Evolutionary conservation across 768 basidiomycete species (phyloP).

Genomic region (Suillus occidentalis): DNA sequence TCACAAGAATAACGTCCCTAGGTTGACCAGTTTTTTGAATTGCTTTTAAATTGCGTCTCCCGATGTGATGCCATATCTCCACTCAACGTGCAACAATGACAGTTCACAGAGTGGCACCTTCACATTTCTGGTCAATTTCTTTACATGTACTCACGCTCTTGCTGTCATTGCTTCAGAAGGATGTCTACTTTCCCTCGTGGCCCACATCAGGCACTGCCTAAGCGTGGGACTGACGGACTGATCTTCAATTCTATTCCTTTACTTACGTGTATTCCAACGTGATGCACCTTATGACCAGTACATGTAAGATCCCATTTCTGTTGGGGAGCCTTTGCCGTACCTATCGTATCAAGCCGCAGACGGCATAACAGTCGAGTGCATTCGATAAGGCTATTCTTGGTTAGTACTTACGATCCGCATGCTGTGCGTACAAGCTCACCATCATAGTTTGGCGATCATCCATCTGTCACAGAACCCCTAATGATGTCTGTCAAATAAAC

Average conservation of each 20-base stretch:
- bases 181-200: not conserved
- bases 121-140: not conserved
- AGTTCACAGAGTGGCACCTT: not conserved
- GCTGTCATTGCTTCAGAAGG: not conserved
- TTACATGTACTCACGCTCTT: not conserved
- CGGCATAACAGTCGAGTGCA: not conserved
- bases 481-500: not conserved
- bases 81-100: constrained; percentile 41
- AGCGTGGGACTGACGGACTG: no score
- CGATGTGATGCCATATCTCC: constrained; percentile 62
- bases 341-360: not conserved
- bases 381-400: not conserved
- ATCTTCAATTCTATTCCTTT: not conserved
- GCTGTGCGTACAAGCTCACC: not conserved
- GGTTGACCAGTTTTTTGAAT: constrained; percentile 64
- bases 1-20: constrained; percentile 26
- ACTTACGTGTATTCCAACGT: not conserved
- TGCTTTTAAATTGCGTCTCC: constrained; percentile 60
- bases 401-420: not conserved
- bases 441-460: not conserved
- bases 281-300: not conserved
- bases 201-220: not conserved
- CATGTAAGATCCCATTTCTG: not conserved
- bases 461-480: not conserved
- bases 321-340: no score